Conservation (phyloP, 805 yeast genomes). For the Monosporozyma yasuniensis region DNA sequence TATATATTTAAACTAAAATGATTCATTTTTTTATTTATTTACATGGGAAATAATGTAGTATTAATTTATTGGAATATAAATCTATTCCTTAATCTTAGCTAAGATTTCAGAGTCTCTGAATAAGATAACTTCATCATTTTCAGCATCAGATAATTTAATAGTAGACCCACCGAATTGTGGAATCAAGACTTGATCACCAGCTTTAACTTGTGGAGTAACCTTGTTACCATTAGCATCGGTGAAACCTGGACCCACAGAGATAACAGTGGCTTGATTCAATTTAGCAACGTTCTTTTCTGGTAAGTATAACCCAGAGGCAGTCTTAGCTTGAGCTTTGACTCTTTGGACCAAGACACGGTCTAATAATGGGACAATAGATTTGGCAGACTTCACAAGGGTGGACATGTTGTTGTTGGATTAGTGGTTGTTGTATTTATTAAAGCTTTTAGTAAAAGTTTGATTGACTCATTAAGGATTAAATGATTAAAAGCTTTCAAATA, state of each 20-base stretch:
- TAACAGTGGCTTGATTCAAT: slow-evolving; percentile 82
- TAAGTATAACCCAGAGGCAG: slow-evolving; percentile 85
- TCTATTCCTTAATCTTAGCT: slow-evolving; percentile 69
- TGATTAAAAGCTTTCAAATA: not conserved
- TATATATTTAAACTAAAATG: not conserved
- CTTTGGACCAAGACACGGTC: slow-evolving; percentile 97
- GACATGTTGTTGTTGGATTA: slow-evolving; percentile 27
- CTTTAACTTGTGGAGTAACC: slow-evolving; percentile 63
- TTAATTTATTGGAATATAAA: too few relatives aligned
- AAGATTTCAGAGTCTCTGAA: slow-evolving; percentile 92
- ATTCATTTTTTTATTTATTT: not conserved
- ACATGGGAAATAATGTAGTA: not conserved
- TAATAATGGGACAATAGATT: slow-evolving; percentile 81
- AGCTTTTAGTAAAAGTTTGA: not conserved
- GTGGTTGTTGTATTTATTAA: not conserved
- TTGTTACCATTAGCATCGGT: slow-evolving; percentile 66
- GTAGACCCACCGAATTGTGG: slow-evolving; percentile 92
- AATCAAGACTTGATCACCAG: slow-evolving; percentile 90
- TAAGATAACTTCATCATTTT: slow-evolving; percentile 49
- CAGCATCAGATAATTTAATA: slow-evolving; percentile 58
- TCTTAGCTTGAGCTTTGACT: slow-evolving; percentile 80
- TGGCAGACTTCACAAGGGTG: slow-evolving; percentile 68
- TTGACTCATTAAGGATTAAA: not conserved
- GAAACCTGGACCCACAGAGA: slow-evolving; percentile 94
- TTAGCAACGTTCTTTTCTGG: slow-evolving; percentile 96